Conservation (phyloP, 1,139 yeast genomes). For the Yamadazyma diospyri region DNA sequence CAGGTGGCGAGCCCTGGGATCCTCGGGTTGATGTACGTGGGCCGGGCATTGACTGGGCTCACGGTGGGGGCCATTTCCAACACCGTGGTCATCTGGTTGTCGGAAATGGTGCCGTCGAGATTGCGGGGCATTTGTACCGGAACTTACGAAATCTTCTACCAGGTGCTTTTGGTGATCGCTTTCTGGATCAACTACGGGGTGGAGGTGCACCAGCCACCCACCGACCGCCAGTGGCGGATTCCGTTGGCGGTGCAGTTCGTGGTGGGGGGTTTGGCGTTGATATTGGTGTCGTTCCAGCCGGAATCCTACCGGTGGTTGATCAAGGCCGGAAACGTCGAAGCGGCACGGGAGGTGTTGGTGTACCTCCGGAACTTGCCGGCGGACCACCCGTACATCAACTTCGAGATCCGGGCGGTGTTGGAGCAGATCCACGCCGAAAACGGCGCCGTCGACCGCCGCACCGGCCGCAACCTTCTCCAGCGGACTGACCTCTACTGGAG, state of each 20-base stretch:
- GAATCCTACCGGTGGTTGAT: slow-evolving; percentile 43
- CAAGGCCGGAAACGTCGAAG: slow-evolving; percentile 31
- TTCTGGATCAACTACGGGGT: slow-evolving; percentile 45
- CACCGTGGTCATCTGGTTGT: slow-evolving; percentile 39
- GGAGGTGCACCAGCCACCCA: slow-evolving; percentile 25
- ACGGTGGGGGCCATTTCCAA: slow-evolving; percentile 42
- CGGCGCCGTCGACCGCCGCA: no score
- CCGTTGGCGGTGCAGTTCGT: slow-evolving; percentile 44
- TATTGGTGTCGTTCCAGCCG: slow-evolving; percentile 33
- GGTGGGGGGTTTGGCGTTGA: slow-evolving; percentile 37
- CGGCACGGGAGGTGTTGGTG: slow-evolving; percentile 32
- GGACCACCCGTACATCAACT: slow-evolving; percentile 34
- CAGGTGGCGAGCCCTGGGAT: slow-evolving; percentile 29
- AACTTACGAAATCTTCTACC: slow-evolving; percentile 42
- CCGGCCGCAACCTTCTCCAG: slow-evolving; percentile 25
- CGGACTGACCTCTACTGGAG: slow-evolving; percentile 27
- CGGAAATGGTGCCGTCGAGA: slow-evolving; percentile 42
- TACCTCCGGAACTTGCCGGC: slow-evolving; percentile 39
- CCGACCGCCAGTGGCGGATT: slow-evolving; percentile 37
- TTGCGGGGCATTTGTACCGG: slow-evolving; percentile 38
- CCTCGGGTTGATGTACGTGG: slow-evolving; percentile 40
- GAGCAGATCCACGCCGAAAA: no score
- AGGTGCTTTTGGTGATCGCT: slow-evolving; percentile 41
- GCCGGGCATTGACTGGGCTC: slow-evolving; percentile 39
- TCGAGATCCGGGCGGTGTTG: no score